Evolutionary conservation across 805 yeast genomes (phyloP), one percentile per base, ranked within the genome.

Genomic region (Cyberlindnera euphorbiae): DNA sequence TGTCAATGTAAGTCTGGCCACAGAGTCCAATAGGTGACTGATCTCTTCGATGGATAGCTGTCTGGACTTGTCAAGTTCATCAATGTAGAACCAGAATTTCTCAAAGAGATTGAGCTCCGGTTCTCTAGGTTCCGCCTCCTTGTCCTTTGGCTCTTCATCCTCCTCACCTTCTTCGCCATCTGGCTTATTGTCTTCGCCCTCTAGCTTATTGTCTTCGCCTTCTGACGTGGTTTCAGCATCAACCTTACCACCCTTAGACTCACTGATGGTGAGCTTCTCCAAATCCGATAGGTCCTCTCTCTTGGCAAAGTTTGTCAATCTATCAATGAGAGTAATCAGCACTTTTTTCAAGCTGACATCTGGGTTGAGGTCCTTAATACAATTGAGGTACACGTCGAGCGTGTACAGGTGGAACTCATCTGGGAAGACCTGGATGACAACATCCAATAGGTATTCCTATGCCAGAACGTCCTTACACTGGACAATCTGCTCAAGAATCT

Each of bases 381-480:
- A 77, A 21, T 70, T 71, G 46, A 93, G 67, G 46, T 84, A 76
- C 22, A 64, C 62, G 35, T 79, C 78, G 48, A 93, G 65, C 0
- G 96, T 85, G 15, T 69, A 69, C 41, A 88, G 62, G 52, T 93
- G 97, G 58, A 82, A 90, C 45, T 83, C 86, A 52, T 86, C 96
- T 1, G 97, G 97, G 64, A 93, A 93, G 2, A 89, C 94, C 56
- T 90, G 97, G 37, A 89, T 82, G 35, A 93, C 70, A 10, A 93
- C 96, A 54, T 93, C 98, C 33, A 89, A 67, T 39, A 93, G 63
- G 55, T 93, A 93, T 53, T 82, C 89, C 62, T 93, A 98, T 4
- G 97, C 97, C 41, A 93, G 70, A 19, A 78, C 79, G 56, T 93
- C 98, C 41, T 84, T 74, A 56, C 97, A 93, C 56, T 89, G 96